Conservation (phyloP, 331 rosid genomes). For the Cucumis variabilis region DNA sequence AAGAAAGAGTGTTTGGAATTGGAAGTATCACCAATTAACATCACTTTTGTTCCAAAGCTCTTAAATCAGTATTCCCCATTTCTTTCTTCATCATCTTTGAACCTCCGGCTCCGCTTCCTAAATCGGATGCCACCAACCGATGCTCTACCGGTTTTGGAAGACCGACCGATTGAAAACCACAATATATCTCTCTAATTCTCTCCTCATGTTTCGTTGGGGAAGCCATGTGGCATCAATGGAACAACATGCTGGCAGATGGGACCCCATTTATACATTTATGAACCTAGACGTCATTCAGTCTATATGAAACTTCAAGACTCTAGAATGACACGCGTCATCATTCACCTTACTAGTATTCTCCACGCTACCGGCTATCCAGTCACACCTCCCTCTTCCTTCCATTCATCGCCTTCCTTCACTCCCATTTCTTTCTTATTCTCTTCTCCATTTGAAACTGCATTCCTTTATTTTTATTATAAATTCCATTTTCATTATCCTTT, state of each 20-base stretch:
- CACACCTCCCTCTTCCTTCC: not conserved
- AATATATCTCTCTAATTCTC: too few species aligned
- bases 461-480: not conserved
- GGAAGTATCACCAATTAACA: too few species aligned
- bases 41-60: too few species aligned
- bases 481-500: not conserved
- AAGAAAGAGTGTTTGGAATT: too few species aligned
- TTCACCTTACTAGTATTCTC: constrained; percentile 19
- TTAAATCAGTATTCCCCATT: too few species aligned
- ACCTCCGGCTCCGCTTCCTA: too few species aligned
- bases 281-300: constrained; percentile 28
- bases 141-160: too few species aligned
- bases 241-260: constrained; percentile 13
- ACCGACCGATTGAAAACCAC: too few species aligned
- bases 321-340: not conserved
- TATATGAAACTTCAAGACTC: not conserved
- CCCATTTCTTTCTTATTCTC: not conserved
- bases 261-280: not conserved
- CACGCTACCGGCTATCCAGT: constrained; percentile 38
- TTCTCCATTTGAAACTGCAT: not conserved
- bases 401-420: constrained; percentile 43
- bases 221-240: not conserved
- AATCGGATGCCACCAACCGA: too few species aligned
- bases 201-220: too few species aligned
- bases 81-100: too few species aligned